Conservation (phyloP, 2,329 filamentous ascomycete species). For the Rachicladosporium sp. region DNA sequence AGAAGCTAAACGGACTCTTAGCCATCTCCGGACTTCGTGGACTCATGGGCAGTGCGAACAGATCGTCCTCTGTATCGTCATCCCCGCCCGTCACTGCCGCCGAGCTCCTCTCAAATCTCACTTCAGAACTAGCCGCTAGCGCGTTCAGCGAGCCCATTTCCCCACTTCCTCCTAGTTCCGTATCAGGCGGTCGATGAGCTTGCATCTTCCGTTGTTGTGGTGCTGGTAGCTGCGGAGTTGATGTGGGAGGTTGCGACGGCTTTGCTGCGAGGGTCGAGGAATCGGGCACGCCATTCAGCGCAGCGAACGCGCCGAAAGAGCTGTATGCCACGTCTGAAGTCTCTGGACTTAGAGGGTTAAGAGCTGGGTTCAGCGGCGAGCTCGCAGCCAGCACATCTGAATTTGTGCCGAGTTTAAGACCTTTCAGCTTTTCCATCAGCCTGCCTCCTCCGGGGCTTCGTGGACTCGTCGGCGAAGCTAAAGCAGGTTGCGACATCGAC, state of each 20-base stretch:
- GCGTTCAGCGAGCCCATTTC: conserved; percentile 36
- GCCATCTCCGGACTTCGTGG: conserved; percentile 77
- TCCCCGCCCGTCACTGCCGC: conserved; percentile 23
- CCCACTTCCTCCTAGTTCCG: conserved; percentile 4
- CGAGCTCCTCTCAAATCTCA: not conserved
- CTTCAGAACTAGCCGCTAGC: conserved; percentile 18
- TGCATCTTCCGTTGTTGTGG: conserved; percentile 3
- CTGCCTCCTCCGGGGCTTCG: conserved; percentile 52
- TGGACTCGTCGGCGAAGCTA: conserved; percentile 46
- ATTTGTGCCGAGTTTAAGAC: conserved; percentile 65
- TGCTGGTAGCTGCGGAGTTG: conserved; percentile 15
- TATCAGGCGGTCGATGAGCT: conserved; percentile 22
- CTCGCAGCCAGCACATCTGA: conserved; percentile 10
- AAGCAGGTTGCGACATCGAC: conserved; percentile 10
- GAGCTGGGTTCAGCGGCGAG: conserved; percentile 19
- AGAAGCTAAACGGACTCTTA: conserved; percentile 64
- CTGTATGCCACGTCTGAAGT: conserved; percentile 52
- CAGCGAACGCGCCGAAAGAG: conserved; percentile 44
- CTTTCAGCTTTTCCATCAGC: conserved; percentile 66
- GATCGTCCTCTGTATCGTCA: conserved; percentile 58
- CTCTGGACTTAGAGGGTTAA: conserved; percentile 49
- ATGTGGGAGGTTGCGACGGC: conserved; percentile 23
- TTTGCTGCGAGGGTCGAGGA: conserved; percentile 30
- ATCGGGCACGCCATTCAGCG: conserved; percentile 38
- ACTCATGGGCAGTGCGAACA: conserved; percentile 80